Evolutionary conservation across 140 eudicot genomes (phyloP).

Genomic region (Bidens hawaiensis): DNA sequence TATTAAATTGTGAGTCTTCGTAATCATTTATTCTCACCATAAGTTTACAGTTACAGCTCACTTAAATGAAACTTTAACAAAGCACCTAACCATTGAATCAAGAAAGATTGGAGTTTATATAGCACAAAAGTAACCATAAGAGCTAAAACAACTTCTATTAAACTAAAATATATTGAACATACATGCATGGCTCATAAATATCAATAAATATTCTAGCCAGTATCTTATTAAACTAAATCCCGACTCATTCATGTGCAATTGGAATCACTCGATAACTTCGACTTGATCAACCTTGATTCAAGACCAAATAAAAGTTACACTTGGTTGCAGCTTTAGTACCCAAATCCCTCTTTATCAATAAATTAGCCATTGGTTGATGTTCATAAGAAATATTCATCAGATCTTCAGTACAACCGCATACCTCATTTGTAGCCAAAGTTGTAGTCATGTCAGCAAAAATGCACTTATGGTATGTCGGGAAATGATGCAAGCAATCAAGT

Average conservation of each 20-base stretch:
- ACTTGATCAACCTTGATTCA: background rate
- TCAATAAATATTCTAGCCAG: background rate
- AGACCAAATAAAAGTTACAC: background rate
- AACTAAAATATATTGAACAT: no score
- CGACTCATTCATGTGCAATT: background rate
- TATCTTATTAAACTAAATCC: background rate
- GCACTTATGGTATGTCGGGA: background rate
- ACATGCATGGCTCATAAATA: background rate
- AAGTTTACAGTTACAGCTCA: no score
- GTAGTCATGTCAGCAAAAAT: background rate
- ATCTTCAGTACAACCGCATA: conserved; percentile 1
- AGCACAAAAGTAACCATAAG: conserved; percentile 1
- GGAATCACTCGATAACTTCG: background rate
- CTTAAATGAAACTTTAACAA: no score
- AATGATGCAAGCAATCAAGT: background rate
- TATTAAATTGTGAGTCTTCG: no score
- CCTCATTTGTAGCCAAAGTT: background rate
- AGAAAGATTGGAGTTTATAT: background rate
- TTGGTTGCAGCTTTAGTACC: conserved; percentile 2
- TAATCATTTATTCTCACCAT: no score
- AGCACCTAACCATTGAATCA: no score
- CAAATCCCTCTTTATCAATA: background rate
- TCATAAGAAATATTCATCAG: background rate
- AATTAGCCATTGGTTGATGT: background rate
- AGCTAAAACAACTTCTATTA: background rate